Evolutionary conservation across 257 asterid genomes (phyloP), one percentile per base, ranked within the genome.

Genomic region (Capsicum chinense): DNA sequence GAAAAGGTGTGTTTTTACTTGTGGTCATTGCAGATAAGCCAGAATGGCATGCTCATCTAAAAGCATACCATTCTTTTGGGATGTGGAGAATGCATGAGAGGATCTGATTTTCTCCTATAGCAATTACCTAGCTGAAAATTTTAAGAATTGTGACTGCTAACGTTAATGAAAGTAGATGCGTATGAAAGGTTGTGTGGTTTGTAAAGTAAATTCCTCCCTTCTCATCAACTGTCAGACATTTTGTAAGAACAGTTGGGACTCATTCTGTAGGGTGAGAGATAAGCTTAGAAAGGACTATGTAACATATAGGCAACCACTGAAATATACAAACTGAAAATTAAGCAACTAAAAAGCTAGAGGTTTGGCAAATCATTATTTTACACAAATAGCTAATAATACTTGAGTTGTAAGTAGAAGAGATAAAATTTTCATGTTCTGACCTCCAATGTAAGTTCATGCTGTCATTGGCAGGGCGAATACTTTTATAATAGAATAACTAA

Each of bases 1-100:
- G 99, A 97, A 91, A 97, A 97, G 94, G 99, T 92, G 87, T 66
- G 90, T 89, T 83, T 81, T 78, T 84, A 81, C 76, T 79, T 7
- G 21, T 76, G 82, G 83, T 82, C 82, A 57, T 80, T 83, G 71
- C 82, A 81, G 71, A 64, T 64, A 11, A 35, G 67, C 60, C 16
- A 85, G 74, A 21, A 57, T 57, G 48, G 48, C 80, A 56, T 67
- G 19, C 64, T 56, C 64, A 82, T 47, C 58, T 83, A 35, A 83
- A 83, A 66, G 64, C 33, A 78, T 54, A 54, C 81, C 64, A 78
- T 78, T 78, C 60, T 21, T 50, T 74, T 50, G 60, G 80, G 39
- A 13, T 50, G 80, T 74, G 80, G 19, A 50, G 80, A 74, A 21
- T 48, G 80, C 80, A 21, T 7, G 80, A 50, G 39, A 26, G 50